A percentile compares a stretch with the other conserved stretches of the same genome.
Conservation (phyloP, 768 basidiomycete species). For the Peribolospora baueri region DNA sequence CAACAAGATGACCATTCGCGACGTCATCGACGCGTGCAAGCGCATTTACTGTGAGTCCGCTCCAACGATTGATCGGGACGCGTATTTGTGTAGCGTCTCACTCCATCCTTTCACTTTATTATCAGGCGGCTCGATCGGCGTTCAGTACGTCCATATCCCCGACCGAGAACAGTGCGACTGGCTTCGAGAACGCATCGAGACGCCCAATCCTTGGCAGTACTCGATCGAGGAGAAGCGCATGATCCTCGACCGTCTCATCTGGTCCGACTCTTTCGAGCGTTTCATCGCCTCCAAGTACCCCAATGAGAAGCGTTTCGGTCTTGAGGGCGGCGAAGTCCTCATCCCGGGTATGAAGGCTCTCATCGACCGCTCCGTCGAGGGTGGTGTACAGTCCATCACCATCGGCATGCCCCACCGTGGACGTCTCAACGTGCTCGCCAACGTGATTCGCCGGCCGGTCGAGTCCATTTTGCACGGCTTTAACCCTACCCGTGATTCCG, state of each 20-base stretch:
- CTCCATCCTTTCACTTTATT: not conserved
- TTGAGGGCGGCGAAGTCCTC: constrained; percentile 91
- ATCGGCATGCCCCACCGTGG: constrained; percentile 99
- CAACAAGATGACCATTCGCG: constrained; percentile 65
- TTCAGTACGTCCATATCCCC: constrained; percentile 86
- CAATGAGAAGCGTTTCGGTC: constrained; percentile 97
- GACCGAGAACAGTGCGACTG: constrained; percentile 98
- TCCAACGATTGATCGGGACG: not conserved
- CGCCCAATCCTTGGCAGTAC: constrained; percentile 92
- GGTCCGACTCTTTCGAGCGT: constrained; percentile 99
- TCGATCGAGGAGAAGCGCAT: constrained; percentile 94
- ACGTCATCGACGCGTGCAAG: constrained; percentile 72
- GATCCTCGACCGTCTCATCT: constrained; percentile 96
- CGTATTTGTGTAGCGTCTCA: not conserved
- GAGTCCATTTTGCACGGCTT: constrained; percentile 98
- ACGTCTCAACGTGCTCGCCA: constrained; percentile 86
- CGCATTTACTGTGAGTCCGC: constrained; percentile 67
- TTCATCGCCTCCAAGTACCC: constrained; percentile 97
- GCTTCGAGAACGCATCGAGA: constrained; percentile 89
- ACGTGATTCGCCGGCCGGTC: constrained; percentile 93
- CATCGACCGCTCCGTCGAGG: constrained; percentile 91
- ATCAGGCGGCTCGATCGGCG: constrained; percentile 59
- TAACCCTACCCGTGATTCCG: constrained; percentile 39
- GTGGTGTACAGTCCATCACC: constrained; percentile 83
- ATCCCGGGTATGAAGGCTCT: constrained; percentile 99